phyloP scores from a whole-genome alignment of 306 rosid genomes.

The Cucurbita pepo region DNA sequence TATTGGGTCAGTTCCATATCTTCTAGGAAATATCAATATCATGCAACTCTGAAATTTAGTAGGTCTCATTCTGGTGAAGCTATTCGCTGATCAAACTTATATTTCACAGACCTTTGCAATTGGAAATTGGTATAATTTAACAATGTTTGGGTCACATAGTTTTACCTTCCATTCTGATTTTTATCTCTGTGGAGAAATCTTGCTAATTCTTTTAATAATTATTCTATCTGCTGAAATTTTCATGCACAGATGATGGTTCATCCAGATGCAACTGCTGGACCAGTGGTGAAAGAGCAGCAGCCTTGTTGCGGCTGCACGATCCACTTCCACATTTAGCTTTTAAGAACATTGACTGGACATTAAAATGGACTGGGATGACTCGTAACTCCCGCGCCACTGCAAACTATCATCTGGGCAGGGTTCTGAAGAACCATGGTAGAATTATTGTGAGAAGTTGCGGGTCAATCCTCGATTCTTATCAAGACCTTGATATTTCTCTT shows the following conservation, averaged over 20 bases:
- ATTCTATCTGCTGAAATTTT: not conserved
- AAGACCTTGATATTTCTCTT: conserved; percentile 40
- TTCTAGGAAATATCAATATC: not conserved
- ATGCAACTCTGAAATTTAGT: not conserved
- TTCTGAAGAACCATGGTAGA: conserved; percentile 36
- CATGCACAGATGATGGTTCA: conserved; percentile 65
- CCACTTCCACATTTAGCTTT: conserved; percentile 22
- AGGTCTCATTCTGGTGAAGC: not conserved
- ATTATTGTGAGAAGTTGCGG: conserved; percentile 53
- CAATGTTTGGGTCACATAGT: not conserved
- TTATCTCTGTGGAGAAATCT: not conserved
- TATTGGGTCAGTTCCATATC: conserved; percentile 43
- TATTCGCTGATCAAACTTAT: not conserved
- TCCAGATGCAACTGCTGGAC: conserved; percentile 80
- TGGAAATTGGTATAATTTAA: not conserved
- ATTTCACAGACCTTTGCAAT: not conserved
- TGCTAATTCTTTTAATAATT: not conserved
- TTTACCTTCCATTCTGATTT: not conserved
- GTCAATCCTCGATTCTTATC: conserved; percentile 37
- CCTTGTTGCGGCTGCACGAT: conserved; percentile 56
- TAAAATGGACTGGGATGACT: conserved; percentile 3
- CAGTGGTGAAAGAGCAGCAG: conserved; percentile 58
- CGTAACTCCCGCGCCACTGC: conserved; percentile 9
- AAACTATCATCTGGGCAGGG: conserved; percentile 28
- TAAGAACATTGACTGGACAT: conserved; percentile 7